Evolutionary conservation across 2,329 filamentous ascomycete species (phyloP), one percentile per base, ranked within the genome.

Genomic region (Aspergillus brasiliensis): DNA sequence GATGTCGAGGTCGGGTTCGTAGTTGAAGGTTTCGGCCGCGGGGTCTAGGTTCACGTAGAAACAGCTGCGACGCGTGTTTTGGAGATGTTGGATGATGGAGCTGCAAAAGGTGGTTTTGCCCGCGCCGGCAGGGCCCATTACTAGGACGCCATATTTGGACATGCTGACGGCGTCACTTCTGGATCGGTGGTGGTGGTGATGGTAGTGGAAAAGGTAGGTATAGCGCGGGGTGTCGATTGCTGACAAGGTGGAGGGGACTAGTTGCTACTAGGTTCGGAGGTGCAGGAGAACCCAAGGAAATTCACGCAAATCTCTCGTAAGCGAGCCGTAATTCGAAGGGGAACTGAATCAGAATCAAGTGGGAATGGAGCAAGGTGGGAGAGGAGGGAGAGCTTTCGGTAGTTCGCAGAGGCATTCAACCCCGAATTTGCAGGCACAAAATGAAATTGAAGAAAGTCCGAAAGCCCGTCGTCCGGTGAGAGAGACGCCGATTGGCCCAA

Each of bases 11-110:
- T 97, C 93, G 21, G 93, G 95, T 68, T 91, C 84, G 79, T 97
- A 96, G 71, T 89, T 88, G 77, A 99, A 98, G 51, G 88, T 84
- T 78, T 97, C 93, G 73, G 95, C 95, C 58, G 95, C 95, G 6
- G 95, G 95, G 76, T 99, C 95, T 71, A 99, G 91, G 80, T 99
- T 99, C 74, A 99, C 90, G 79, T 98, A 99, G 84, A 96, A 97
- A 77, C 91, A 91, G 52, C 92, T 96, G n/a, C 93, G 91, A 58
- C 91, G 91, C 77, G 91, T 93, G 73, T 92, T 90, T 69, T 91
- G 88, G 25, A 98, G 88, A 73, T 98, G 92, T 62, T 95, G 92
- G 75, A 98, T 97, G 69, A 99, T 85, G 68, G 92, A 87, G 60
- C 91, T 89, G 82, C 92, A 97, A 78, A 99, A 99, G 63, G 95